Base-by-base conservation (phyloP, 352 stramenopile species). In the Phytophthora hybrid region DNA sequence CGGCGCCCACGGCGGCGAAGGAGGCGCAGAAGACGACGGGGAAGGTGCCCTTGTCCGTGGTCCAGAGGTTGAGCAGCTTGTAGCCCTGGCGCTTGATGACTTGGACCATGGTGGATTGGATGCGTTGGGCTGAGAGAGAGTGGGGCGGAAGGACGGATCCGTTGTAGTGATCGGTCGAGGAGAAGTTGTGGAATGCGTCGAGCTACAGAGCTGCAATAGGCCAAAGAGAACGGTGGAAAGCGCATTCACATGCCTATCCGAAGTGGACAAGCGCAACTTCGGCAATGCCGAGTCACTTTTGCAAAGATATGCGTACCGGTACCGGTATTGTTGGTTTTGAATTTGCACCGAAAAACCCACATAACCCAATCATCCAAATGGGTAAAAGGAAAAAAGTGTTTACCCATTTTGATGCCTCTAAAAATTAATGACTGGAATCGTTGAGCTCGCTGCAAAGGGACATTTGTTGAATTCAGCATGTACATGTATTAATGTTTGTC, bases 1-100 rank as follows among this genome's bases (percentile, higher is more conserved):
- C 74, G 39, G 73, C 83, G 19, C 69, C 73, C 18, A 76, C 68
- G 18, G 82, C 74, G 37, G 84, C 80, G 49, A 74, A 70, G 4
- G 37, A 26, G 11, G 76, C 76, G 71, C 82, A 82, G 63, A 91
- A 70, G 41, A 91, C 84, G 57, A 91, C 80, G 11, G 84, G 84
- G 64, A 91, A 89, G 41, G 82, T 91, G 69, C 63, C 79, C 41
- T 73, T 83, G 79, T 91, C 84, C 13, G 84, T 91, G 46, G 66
- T 77, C 84, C 84, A 91, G 60, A 91, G 84, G 74, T 85, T 88
- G 72, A 78, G 41, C 2, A 78, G 66, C 60, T 75, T 75, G 71
- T 75, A 75, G 39, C 66, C 66, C 41, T 51, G 26, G n/a, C 71
- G 71, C 65, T 74, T 77, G 54, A 69, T 16, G 54, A 74, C 34